Evolutionary conservation across 805 yeast genomes (phyloP).

Genomic region (Sugiyamaella chiloensis): DNA sequence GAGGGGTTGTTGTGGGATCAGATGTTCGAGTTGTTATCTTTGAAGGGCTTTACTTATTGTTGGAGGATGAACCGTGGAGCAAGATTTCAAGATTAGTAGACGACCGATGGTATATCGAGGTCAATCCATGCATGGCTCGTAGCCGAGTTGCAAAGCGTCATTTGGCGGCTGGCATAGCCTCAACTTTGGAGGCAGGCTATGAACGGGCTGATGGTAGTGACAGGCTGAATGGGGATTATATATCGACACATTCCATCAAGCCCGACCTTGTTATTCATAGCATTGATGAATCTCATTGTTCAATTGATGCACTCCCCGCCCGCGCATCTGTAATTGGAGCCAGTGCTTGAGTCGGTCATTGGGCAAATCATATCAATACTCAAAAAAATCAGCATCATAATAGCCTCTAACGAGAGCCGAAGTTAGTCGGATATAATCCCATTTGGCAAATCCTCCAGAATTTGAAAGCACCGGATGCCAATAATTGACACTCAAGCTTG

Average conservation of each 20-base stretch:
- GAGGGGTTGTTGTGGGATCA: constrained; percentile 46
- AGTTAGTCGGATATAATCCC: constrained; percentile 31
- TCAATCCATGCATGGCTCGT: constrained; percentile 45
- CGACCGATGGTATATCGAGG: constrained; percentile 46
- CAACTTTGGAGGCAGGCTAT: constrained; percentile 34
- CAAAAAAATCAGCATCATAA: constrained; percentile 24
- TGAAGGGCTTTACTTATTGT: constrained; percentile 73
- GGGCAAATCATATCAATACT: too few species aligned
- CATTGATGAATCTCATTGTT: constrained; percentile 12
- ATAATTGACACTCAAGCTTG: constrained; percentile 33
- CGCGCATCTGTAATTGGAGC: too few species aligned
- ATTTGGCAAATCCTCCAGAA: constrained; percentile 30
- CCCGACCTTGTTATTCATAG: constrained; percentile 29
- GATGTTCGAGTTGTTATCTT: constrained; percentile 55
- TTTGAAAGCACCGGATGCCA: constrained; percentile 32
- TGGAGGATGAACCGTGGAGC: constrained; percentile 60
- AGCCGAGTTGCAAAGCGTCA: constrained; percentile 67
- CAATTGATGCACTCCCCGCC: not conserved
- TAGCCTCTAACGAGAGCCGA: constrained; percentile 23
- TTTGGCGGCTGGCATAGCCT: constrained; percentile 37
- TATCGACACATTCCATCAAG: constrained; percentile 27
- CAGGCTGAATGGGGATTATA: constrained; percentile 53
- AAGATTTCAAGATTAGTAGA: constrained; percentile 40
- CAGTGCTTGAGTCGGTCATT: too few species aligned
- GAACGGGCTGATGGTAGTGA: constrained; percentile 49